Base-by-base conservation (phyloP, 192 early-diverging fungal genomes). In the Coemansia sp. region DNA sequence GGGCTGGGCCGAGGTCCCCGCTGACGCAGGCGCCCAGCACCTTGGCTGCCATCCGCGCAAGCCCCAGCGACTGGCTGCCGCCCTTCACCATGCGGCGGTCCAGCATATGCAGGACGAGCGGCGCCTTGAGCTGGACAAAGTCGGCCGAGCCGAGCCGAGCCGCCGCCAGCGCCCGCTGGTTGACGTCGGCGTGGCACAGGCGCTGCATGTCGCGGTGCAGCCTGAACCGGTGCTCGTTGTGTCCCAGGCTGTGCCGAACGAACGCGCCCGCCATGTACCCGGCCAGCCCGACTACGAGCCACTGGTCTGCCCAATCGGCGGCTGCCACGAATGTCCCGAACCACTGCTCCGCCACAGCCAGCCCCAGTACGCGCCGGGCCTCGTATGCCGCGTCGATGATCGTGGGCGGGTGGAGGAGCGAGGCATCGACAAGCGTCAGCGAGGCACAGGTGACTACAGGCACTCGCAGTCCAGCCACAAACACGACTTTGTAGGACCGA, bases 381-480 rank as follows among this genome's bases (percentile, higher is more conserved):
- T 90, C 89, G 60, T 91, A 97, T 5, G 84, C 86, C 65, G 93
- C 92, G 63, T 99, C 97, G 67, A 98, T 93, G 11, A 93, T 81
- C 38, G 83, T 75, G 19, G 83, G 76, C 9, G 84, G 71, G 46
- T 96, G 83, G 27, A 99, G 74, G 17, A 97, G 64, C 0, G 77
- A 66, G 0, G 74, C 74, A 43, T 91, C 88, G 36, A 86, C 81
- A 29, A 98, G 77, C n/a, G 85, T 84, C 56, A 98, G 86, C 11
- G 87, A 87, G 1, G 91, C 92, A n/a, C 91, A 90, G 8, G 88
- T 82, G 7, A 86, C 74, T 1, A 88, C 77, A 5, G 91, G 82
- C 39, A 74, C 72, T 60, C 82, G 84, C 6, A 87, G 70, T 35
- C 93, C 88, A 46, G 91, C 92, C 14, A 96, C 67, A 80, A 97